phyloP scores from a whole-genome alignment of 1,139 yeast species.

The Saccharomycopsis hybrid region DNA sequence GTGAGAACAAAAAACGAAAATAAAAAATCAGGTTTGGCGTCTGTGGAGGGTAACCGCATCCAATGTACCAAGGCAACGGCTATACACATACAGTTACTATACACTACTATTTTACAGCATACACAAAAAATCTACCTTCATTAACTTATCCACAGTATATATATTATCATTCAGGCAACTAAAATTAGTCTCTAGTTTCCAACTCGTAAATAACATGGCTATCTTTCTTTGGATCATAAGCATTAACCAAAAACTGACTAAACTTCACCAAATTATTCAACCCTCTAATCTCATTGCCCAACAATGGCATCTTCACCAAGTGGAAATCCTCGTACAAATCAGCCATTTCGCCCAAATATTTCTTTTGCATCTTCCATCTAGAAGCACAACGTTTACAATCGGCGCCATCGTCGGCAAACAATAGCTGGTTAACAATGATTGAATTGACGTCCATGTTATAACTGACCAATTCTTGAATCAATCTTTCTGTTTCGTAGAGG shows the following conservation, averaged over 20 bases:
- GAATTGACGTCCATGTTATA: constrained; percentile 95
- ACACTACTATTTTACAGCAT: too few species aligned
- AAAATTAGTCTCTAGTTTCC: constrained; percentile 36
- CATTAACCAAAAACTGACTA: constrained; percentile 60
- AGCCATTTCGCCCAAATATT: constrained; percentile 88
- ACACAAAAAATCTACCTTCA: too few species aligned
- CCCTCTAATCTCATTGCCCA: constrained; percentile 93
- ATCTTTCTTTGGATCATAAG: constrained; percentile 62
- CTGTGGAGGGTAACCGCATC: too few species aligned
- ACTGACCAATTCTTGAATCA: constrained; percentile 91
- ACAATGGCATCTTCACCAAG: constrained; percentile 87
- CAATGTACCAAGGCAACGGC: too few species aligned
- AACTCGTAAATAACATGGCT: constrained; percentile 56
- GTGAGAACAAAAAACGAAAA: too few species aligned
- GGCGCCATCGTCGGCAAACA: constrained; percentile 72
- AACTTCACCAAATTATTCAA: constrained; percentile 74
- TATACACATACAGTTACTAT: too few species aligned
- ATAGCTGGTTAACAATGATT: constrained; percentile 87
- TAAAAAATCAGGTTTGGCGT: too few species aligned
- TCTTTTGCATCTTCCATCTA: constrained; percentile 93
- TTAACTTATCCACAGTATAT: too few species aligned
- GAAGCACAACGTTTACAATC: constrained; percentile 86
- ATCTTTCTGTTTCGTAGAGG: constrained; percentile 91
- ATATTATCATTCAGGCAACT: too few species aligned
- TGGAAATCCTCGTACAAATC: constrained; percentile 95